Conservation (phyloP, 179 eudicot genomes). For the Drosera spatulata region DNA sequence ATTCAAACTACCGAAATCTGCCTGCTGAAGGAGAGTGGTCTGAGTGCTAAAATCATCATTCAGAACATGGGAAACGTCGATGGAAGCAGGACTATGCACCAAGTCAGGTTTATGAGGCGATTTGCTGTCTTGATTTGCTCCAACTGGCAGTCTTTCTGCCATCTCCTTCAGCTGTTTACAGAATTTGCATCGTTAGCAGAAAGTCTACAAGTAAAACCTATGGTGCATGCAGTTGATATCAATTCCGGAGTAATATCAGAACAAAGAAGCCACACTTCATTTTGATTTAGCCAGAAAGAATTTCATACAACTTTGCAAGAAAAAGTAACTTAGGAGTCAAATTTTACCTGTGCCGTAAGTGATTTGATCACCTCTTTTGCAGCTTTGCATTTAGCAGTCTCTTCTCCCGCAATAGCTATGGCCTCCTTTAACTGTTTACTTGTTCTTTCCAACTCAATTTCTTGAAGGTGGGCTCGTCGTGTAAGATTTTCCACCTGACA, state of each 20-base stretch:
- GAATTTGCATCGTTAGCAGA: neutral
- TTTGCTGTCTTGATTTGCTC: slow-evolving; percentile 49
- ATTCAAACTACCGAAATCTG: slow-evolving; percentile 41
- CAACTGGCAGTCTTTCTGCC: slow-evolving; percentile 89
- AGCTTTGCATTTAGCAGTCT: slow-evolving; percentile 79
- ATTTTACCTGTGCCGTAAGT: slow-evolving; percentile 73
- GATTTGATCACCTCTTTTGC: slow-evolving; percentile 96
- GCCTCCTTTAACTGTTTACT: slow-evolving; percentile 72
- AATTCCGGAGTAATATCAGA: too few relatives aligned
- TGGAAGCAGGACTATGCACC: slow-evolving; percentile 23
- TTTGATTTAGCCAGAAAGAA: too few relatives aligned
- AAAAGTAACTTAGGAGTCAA: neutral
- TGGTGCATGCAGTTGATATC: too few relatives aligned
- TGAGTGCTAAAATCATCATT: slow-evolving; percentile 34
- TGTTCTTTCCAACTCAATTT: slow-evolving; percentile 65
- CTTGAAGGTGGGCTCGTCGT: slow-evolving; percentile 59
- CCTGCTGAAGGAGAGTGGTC: slow-evolving; percentile 26
- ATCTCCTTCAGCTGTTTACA: slow-evolving; percentile 67
- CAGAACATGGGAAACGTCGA: slow-evolving; percentile 35
- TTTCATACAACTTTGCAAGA: too few relatives aligned
- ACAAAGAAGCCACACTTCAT: too few relatives aligned
- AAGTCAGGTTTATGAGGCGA: slow-evolving; percentile 39
- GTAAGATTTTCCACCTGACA: slow-evolving; percentile 66
- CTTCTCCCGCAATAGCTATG: slow-evolving; percentile 67
- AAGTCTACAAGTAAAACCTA: too few relatives aligned